Evolutionary conservation across 768 basidiomycete species (phyloP).

Genomic region (Cystofilobasidium macerans): DNA sequence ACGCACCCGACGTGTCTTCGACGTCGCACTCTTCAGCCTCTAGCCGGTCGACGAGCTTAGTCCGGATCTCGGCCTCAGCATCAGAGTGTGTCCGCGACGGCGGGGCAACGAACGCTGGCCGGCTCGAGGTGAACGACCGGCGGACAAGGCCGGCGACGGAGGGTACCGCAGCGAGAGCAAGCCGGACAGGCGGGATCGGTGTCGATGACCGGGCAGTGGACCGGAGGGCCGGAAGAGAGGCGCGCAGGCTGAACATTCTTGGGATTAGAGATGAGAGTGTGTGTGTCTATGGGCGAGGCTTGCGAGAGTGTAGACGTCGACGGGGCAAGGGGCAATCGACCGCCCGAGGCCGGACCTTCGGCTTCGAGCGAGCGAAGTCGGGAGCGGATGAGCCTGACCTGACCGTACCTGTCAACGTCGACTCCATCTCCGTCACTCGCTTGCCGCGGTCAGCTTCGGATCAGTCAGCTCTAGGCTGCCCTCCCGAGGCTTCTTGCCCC

Average conservation of each 20-base stretch:
- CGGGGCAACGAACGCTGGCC: not conserved
- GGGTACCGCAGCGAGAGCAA: not conserved
- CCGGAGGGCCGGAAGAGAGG: not conserved
- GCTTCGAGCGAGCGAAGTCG: too few relatives aligned
- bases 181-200: not conserved
- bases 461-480: too few relatives aligned
- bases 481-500: too few relatives aligned
- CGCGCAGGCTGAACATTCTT: not conserved
- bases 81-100: conserved; percentile 12
- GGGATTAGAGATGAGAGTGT: too few relatives aligned
- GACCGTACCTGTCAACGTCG: too few relatives aligned
- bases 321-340: too few relatives aligned
- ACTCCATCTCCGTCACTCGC: too few relatives aligned
- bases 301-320: too few relatives aligned
- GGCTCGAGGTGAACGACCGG: not conserved
- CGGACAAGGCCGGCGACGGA: not conserved
- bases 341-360: too few relatives aligned
- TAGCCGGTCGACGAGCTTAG: conserved; percentile 64
- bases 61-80: conserved; percentile 44
- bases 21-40: conserved; percentile 70
- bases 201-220: too few relatives aligned
- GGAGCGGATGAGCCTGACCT: too few relatives aligned
- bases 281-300: not conserved
- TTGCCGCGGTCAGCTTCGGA: too few relatives aligned
- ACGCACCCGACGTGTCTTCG: conserved; percentile 85